Evolutionary conservation across 495 filamentous ascomycete species (phyloP).

Genomic region (Geoglossum glabrum): DNA sequence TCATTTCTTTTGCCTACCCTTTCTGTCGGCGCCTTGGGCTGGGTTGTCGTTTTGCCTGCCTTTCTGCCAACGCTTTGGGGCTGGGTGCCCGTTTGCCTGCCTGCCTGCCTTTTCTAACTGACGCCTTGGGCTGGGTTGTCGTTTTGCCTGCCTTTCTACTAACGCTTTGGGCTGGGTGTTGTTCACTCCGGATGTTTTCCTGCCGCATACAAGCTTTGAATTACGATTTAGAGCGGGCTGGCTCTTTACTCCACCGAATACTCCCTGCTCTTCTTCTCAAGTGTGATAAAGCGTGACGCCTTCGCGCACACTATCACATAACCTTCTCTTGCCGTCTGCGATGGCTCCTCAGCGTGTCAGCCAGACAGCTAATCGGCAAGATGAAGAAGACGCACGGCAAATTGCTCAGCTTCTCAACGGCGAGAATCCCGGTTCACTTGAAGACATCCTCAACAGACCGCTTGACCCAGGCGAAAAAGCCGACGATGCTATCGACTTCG

Average conservation of each 20-base stretch:
- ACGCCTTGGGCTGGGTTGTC: no score
- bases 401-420: background rate
- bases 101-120: no score
- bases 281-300: background rate
- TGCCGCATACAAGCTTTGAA: background rate
- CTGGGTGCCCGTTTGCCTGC: no score
- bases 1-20: no score
- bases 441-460: slow-evolving; percentile 11
- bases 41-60: background rate
- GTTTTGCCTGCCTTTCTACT: background rate
- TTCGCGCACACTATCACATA: background rate
- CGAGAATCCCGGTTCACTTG: background rate
- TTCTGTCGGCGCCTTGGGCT: no score
- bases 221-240: background rate
- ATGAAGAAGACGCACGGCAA: background rate
- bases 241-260: background rate
- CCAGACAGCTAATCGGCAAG: background rate
- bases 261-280: no score
- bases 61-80: background rate
- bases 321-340: background rate
- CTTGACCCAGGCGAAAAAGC: slow-evolving; percentile 52
- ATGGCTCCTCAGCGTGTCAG: background rate
- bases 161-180: background rate
- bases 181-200: background rate
- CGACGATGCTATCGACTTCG: slow-evolving; percentile 68